These are phyloP conservation scores for Corymbia calophylla DNA, from an alignment of 441 rosid genomes.

Conservation along the genomic window DNA sequence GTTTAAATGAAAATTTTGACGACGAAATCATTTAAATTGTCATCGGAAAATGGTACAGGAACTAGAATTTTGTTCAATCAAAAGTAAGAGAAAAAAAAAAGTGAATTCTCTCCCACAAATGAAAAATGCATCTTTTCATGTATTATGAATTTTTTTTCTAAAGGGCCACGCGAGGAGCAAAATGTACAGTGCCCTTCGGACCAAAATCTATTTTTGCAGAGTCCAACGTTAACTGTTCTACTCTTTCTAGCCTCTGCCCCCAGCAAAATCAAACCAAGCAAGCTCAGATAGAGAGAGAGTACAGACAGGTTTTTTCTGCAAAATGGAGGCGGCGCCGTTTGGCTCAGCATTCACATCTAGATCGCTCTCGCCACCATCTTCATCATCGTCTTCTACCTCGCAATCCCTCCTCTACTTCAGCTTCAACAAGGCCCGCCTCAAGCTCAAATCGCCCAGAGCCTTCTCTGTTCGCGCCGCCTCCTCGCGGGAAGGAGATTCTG, in stretches of 20 bases:
- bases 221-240: neutral
- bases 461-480: conserved; percentile 45
- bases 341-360: neutral
- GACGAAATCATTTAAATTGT: neutral
- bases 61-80: neutral
- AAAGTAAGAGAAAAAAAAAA: too few species aligned
- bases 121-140: neutral
- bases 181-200: neutral
- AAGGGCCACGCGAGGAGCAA: neutral
- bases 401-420: conserved; percentile 3
- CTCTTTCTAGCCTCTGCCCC: neutral
- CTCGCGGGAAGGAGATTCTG: conserved; percentile 23
- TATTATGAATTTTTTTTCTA: rapidly evolving
- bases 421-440: conserved; percentile 9
- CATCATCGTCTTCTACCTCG: conserved; percentile 13
- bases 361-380: neutral
- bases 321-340: conserved; percentile 21
- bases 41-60: neutral
- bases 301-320: neutral
- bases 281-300: neutral
- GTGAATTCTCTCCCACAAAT: neutral
- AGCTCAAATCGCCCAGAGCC: conserved; percentile 24
- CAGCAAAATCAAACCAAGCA: neutral
- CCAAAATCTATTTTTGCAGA: neutral
- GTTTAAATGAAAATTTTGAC: neutral